Conservation (phyloP, 208 protist genomes). For the Crithidia fasciculata region DNA sequence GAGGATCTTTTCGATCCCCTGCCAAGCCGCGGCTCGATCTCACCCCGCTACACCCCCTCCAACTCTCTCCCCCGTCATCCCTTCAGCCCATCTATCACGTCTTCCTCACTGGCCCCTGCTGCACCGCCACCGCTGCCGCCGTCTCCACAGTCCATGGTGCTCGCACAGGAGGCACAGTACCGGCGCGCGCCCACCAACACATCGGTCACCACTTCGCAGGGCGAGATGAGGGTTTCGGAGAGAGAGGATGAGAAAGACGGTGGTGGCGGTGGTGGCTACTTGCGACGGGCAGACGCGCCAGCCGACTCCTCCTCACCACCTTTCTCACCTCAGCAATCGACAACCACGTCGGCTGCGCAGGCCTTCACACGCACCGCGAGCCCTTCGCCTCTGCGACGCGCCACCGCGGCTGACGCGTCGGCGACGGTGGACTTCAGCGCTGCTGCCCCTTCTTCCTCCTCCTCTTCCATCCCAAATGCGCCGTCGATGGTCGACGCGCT, state of each 20-base stretch:
- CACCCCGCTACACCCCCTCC: slow-evolving; percentile 3
- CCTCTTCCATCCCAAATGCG: too few species aligned
- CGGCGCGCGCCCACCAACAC: not conserved
- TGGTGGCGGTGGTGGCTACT: not conserved
- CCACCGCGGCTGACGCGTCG: not conserved
- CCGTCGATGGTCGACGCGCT: too few species aligned
- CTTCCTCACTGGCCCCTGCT: not conserved
- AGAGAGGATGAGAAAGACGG: not conserved
- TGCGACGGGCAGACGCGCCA: not conserved
- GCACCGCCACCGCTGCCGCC: slow-evolving; percentile 11
- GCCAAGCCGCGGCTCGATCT: slow-evolving; percentile 12
- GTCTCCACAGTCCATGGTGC: not conserved
- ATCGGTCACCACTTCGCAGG: not conserved
- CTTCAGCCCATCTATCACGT: slow-evolving; percentile 9
- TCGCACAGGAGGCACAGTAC: not conserved
- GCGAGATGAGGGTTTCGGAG: too few species aligned
- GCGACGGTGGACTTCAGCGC: not conserved
- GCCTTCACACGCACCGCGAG: slow-evolving; percentile 19
- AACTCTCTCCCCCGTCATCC: not conserved
- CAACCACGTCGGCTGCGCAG: not conserved
- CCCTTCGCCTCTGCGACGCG: slow-evolving; percentile 13
- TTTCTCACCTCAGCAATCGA: not conserved
- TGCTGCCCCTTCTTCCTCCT: too few species aligned
- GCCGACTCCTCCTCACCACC: slow-evolving; percentile 9
- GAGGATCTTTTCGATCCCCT: slow-evolving; percentile 3